phyloP scores from a whole-genome alignment of 768 basidiomycete genomes.

The Amylocystis lapponica region DNA sequence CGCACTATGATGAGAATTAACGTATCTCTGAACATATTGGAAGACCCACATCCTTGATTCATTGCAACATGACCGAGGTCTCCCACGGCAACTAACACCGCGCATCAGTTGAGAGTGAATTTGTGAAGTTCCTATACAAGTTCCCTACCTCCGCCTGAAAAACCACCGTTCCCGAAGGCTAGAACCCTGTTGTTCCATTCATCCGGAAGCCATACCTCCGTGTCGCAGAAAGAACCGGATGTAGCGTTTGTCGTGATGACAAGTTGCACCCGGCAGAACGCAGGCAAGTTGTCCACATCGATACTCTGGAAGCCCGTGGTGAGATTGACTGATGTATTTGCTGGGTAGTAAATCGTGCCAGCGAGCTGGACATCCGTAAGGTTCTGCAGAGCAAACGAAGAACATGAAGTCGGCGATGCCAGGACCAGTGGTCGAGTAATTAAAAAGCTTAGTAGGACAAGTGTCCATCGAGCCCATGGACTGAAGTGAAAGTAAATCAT shows the following conservation, averaged over 20 bases:
- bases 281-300: constrained; percentile 14
- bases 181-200: constrained; percentile 25
- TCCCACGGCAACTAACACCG: constrained; percentile 15
- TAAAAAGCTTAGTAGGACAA: no score
- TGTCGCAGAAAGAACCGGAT: constrained; percentile 14
- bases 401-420: no score
- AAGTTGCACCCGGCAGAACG: constrained; percentile 21
- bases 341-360: constrained; percentile 10
- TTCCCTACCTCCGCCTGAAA: constrained; percentile 22
- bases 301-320: constrained; percentile 15
- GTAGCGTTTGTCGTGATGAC: constrained; percentile 19
- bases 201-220: constrained; percentile 28
- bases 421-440: no score
- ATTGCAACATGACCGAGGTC: constrained; percentile 19
- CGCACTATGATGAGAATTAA: no score
- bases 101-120: not conserved
- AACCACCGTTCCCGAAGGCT: constrained; percentile 24
- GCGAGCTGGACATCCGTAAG: constrained; percentile 3
- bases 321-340: constrained; percentile 14
- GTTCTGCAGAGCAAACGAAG: constrained; percentile 5
- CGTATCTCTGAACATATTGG: not conserved
- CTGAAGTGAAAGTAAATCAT: no score
- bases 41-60: constrained; percentile 19
- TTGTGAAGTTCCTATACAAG: not conserved
- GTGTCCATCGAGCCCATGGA: no score